phyloP scores from a whole-genome alignment of 345 rosid genomes.

The Geranium brycei region DNA sequence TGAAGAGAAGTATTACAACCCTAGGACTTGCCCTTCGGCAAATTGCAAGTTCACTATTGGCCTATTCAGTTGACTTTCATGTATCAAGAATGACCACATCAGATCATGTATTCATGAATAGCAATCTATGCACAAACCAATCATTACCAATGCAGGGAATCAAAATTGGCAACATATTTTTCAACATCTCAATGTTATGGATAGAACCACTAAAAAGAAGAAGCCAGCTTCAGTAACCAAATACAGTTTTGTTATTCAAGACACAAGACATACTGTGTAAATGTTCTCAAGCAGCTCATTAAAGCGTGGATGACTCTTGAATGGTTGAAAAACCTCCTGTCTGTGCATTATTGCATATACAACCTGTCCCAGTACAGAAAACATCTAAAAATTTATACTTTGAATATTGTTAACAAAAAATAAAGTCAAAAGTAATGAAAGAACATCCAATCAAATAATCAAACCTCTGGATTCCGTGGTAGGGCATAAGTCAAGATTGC shows the following conservation, averaged over 20 bases:
- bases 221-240: neutral
- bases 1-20: neutral
- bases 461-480: slow-evolving; percentile 94
- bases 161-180: neutral
- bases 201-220: neutral
- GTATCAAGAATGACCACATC: neutral
- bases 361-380: slow-evolving; percentile 36
- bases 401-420: neutral
- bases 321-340: slow-evolving; percentile 92
- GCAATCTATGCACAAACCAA: neutral
- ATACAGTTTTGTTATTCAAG: neutral
- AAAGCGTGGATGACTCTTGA: slow-evolving; percentile 77
- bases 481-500: slow-evolving; percentile 88
- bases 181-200: neutral
- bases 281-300: slow-evolving; percentile 86
- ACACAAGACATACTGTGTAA: slow-evolving; percentile 37
- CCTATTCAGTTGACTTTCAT: neutral
- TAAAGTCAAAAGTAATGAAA: too few relatives aligned
- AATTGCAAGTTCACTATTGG: neutral
- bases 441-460: neutral
- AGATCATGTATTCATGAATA: too few relatives aligned
- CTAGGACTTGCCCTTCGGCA: neutral
- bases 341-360: slow-evolving; percentile 92
- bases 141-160: neutral
- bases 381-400: neutral